phyloP scores from a whole-genome alignment of 441 rosid species.

The Brassica hybrid region DNA sequence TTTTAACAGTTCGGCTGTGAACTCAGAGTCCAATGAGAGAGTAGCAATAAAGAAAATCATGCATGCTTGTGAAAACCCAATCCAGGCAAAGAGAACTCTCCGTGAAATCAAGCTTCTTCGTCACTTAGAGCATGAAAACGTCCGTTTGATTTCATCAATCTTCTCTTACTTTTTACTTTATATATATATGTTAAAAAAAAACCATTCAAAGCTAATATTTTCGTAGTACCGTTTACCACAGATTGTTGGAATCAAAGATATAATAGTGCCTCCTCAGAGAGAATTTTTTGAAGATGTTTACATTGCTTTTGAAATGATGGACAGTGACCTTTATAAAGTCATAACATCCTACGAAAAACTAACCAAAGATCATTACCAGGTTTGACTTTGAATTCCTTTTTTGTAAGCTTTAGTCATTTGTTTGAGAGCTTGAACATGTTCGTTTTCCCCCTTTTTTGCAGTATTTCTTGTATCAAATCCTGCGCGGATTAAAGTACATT shows the following conservation, averaged over 20 bases:
- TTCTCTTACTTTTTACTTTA: not conserved
- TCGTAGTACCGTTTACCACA: slow-evolving; percentile 40
- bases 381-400: slow-evolving; percentile 33
- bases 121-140: slow-evolving; percentile 91
- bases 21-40: slow-evolving; percentile 74
- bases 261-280: slow-evolving; percentile 83
- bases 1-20: slow-evolving; percentile 62
- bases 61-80: slow-evolving; percentile 73
- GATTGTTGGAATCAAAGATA: slow-evolving; percentile 91
- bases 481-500: slow-evolving; percentile 87
- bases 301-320: slow-evolving; percentile 89
- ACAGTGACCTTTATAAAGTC: slow-evolving; percentile 65
- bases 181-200: not conserved
- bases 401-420: not conserved
- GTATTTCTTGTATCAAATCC: slow-evolving; percentile 88
- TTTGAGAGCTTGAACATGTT: slow-evolving; percentile 27
- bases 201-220: slow-evolving; percentile 3
- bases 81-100: slow-evolving; percentile 88
- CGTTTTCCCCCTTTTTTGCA: slow-evolving; percentile 39
- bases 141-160: slow-evolving; percentile 49
- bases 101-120: slow-evolving; percentile 96
- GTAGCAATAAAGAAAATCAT: slow-evolving; percentile 87
- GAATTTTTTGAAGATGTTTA: slow-evolving; percentile 76
- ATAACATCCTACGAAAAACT: slow-evolving; percentile 68
- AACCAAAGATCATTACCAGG: slow-evolving; percentile 77